A percentile compares a stretch with the other conserved stretches of the same genome.
These are phyloP conservation scores for Jimgerdemannia flammicorona DNA, from an alignment of 192 early-diverging fungal species.

Conservation along the genomic window DNA sequence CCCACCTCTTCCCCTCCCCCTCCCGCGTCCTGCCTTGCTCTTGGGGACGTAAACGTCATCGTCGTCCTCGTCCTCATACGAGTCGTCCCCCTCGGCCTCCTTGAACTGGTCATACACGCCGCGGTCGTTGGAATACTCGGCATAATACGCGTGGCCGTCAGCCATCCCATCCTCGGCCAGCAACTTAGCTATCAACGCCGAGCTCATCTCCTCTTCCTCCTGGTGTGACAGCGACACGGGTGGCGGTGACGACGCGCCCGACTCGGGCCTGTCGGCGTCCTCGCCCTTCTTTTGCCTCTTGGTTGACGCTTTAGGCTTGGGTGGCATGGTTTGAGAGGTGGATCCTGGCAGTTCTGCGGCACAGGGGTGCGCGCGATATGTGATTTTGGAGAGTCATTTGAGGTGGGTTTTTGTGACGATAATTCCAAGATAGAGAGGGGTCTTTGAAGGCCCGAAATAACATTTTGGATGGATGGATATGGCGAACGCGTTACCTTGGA, in stretches of 20 bases:
- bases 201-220: slow-evolving; percentile 78
- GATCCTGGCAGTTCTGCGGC: too few relatives aligned
- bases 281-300: not conserved
- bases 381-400: too few relatives aligned
- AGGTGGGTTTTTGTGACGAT: too few relatives aligned
- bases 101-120: slow-evolving; percentile 33
- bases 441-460: too few relatives aligned
- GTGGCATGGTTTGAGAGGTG: too few relatives aligned
- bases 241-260: not conserved
- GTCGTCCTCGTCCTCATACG: slow-evolving; percentile 44
- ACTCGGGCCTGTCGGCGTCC: not conserved
- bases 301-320: too few relatives aligned
- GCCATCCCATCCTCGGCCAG: slow-evolving; percentile 64
- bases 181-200: slow-evolving; percentile 75
- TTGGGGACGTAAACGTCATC: slow-evolving; percentile 47
- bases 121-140: slow-evolving; percentile 56
- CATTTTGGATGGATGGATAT: too few relatives aligned
- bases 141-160: slow-evolving; percentile 47
- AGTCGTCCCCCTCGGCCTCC: slow-evolving; percentile 36
- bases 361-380: too few relatives aligned
- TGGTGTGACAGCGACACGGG: slow-evolving; percentile 50
- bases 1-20: slow-evolving; percentile 18
- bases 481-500: too few relatives aligned
- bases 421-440: too few relatives aligned
- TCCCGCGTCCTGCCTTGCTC: slow-evolving; percentile 38